Percentiles rank a stretch among this genome's conserved stretches.
phyloP scores from a whole-genome alignment of 768 basidiomycete genomes.

The Gymnopilus dilepis region DNA sequence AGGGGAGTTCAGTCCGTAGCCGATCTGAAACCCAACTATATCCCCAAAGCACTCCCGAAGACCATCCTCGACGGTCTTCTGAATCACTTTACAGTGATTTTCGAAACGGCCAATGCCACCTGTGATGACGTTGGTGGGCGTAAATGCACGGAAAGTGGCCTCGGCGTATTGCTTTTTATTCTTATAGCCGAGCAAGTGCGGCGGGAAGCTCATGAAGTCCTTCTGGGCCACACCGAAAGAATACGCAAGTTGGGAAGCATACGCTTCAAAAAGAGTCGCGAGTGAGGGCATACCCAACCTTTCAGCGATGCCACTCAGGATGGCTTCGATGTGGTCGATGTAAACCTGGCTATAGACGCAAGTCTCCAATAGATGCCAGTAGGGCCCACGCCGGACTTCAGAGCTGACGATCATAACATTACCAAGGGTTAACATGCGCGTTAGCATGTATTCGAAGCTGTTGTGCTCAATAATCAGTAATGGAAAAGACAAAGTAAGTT shows the following conservation, averaged over 20 bases:
- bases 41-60: slow-evolving; percentile 70
- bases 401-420: slow-evolving; percentile 84
- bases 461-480: slow-evolving; percentile 6
- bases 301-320: slow-evolving; percentile 65
- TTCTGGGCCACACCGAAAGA: slow-evolving; percentile 58
- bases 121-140: slow-evolving; percentile 67
- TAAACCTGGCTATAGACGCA: slow-evolving; percentile 48
- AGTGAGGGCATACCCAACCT: slow-evolving; percentile 69
- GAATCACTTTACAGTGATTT: slow-evolving; percentile 65
- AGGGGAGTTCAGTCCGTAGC: slow-evolving; percentile 42
- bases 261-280: slow-evolving; percentile 73
- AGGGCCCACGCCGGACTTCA: slow-evolving; percentile 76
- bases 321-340: slow-evolving; percentile 47
- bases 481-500: background rate
- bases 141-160: slow-evolving; percentile 68
- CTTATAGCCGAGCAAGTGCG: slow-evolving; percentile 75
- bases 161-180: slow-evolving; percentile 70
- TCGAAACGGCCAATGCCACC: slow-evolving; percentile 51
- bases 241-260: slow-evolving; percentile 76
- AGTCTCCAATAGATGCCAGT: slow-evolving; percentile 87
- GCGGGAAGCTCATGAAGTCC: slow-evolving; percentile 69
- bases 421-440: slow-evolving; percentile 69
- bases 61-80: slow-evolving; percentile 54
- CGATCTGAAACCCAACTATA: slow-evolving; percentile 66
- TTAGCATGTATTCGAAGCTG: slow-evolving; percentile 80